These are phyloP conservation scores for Fusarium humuli DNA, from an alignment of 2,329 filamentous ascomycete species.

Conservation along the genomic window DNA sequence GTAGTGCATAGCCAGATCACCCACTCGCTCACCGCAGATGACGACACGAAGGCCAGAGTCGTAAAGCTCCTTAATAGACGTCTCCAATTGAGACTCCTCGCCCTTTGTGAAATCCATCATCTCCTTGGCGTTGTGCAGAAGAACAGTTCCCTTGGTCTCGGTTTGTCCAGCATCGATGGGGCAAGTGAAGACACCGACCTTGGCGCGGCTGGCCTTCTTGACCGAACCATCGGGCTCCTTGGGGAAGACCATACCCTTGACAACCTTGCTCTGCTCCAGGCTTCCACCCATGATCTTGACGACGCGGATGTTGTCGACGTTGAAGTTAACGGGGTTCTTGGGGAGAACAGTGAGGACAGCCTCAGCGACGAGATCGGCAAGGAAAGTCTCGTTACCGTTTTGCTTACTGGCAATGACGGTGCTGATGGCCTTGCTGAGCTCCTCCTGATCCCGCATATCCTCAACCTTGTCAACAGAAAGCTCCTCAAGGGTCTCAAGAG, in stretches of 20 bases:
- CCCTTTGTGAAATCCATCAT: constrained; percentile 99
- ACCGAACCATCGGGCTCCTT: constrained; percentile 92
- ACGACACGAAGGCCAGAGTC: constrained; percentile 94
- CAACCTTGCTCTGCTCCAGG: constrained; percentile 91
- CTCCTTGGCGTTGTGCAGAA: constrained; percentile 96
- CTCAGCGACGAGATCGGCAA: constrained; percentile 89
- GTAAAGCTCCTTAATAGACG: constrained; percentile 92
- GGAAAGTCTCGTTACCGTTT: constrained; percentile 88
- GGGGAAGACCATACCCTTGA: constrained; percentile 98
- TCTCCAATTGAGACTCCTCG: constrained; percentile 92
- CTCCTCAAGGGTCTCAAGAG: constrained; percentile 86
- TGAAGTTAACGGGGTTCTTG: constrained; percentile 96
- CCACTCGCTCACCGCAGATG: constrained; percentile 91
- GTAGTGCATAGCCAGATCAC: constrained; percentile 96
- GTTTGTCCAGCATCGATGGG: constrained; percentile 96
- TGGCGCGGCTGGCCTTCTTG: constrained; percentile 92
- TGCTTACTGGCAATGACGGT: constrained; percentile 98
- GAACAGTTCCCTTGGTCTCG: constrained; percentile 97
- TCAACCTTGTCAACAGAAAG: constrained; percentile 91
- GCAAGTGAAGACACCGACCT: constrained; percentile 97
- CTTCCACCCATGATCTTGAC: constrained; percentile 99
- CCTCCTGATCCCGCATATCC: constrained; percentile 81
- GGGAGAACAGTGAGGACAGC: constrained; percentile 87
- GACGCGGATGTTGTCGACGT: constrained; percentile 97
- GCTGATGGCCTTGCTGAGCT: constrained; percentile 93